phyloP scores from a whole-genome alignment of 2,329 filamentous ascomycete species.

The Beauveria scarabaeidicola region DNA sequence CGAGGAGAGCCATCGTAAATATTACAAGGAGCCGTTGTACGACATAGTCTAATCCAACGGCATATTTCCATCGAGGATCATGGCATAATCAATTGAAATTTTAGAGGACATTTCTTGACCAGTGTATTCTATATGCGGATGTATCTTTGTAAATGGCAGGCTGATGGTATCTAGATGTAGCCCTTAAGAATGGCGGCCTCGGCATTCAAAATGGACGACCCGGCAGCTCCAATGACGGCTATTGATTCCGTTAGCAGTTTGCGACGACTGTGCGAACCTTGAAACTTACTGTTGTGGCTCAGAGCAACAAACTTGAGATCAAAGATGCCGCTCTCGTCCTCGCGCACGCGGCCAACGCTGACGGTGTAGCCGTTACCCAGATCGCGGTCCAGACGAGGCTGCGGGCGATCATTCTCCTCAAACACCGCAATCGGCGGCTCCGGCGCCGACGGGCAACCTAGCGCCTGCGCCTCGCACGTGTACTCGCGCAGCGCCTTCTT shows the following conservation, averaged over 20 bases:
- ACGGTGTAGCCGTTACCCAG: constrained; percentile 81
- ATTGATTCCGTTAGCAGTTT: not conserved
- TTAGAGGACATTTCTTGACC: not conserved
- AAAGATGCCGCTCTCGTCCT: constrained; percentile 82
- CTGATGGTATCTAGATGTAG: constrained; percentile 47
- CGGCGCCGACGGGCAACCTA: constrained; percentile 85
- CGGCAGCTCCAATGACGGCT: constrained; percentile 92
- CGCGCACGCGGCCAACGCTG: constrained; percentile 76
- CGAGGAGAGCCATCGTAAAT: too few relatives aligned
- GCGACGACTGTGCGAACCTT: not conserved
- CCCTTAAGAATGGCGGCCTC: constrained; percentile 89
- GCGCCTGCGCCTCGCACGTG: constrained; percentile 67
- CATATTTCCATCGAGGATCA: not conserved
- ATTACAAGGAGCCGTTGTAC: too few relatives aligned
- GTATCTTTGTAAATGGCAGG: not conserved
- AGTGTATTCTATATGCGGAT: not conserved
- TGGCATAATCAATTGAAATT: not conserved
- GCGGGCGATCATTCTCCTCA: constrained; percentile 82
- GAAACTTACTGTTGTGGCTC: constrained; percentile 62
- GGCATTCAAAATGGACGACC: constrained; percentile 88
- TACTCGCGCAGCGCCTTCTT: constrained; percentile 74
- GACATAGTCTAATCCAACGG: too few relatives aligned
- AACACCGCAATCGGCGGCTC: constrained; percentile 75
- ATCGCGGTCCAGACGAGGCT: constrained; percentile 83
- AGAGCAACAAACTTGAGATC: constrained; percentile 92